A percentile compares a stretch with the other conserved stretches of the same genome.
Evolutionary conservation across 2,329 filamentous ascomycete species (phyloP).

Genomic region (Microcyclospora pomicola): DNA sequence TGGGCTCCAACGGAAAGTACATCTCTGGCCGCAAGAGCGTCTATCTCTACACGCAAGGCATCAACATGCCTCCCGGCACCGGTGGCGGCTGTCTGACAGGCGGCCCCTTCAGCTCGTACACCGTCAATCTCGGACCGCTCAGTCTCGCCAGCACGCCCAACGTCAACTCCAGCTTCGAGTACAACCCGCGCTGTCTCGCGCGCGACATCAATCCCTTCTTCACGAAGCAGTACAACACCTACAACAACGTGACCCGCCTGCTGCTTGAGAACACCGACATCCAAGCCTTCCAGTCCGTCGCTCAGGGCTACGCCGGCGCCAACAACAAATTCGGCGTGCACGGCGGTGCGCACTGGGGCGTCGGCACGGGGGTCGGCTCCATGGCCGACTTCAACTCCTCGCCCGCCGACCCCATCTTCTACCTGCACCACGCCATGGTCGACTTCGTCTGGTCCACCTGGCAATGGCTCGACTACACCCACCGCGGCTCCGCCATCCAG

Average conservation of each 20-base stretch:
- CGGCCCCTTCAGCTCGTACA: constrained; percentile 38
- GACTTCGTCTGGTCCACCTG: constrained; percentile 37
- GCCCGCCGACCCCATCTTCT: constrained; percentile 37
- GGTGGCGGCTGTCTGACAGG: constrained; percentile 42
- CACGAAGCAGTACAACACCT: constrained; percentile 10
- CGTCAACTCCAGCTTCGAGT: constrained; percentile 13
- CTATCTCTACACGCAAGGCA: constrained; percentile 12
- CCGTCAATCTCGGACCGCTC: constrained; percentile 21
- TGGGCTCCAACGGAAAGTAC: constrained; percentile 20
- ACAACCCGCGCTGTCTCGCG: constrained; percentile 14
- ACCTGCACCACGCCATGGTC: constrained; percentile 35
- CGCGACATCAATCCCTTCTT: constrained; percentile 15
- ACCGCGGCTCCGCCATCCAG: constrained; percentile 26
- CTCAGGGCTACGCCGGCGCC: constrained; percentile 18
- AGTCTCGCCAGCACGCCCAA: constrained; percentile 17
- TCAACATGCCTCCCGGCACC: constrained; percentile 34
- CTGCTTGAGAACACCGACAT: constrained; percentile 16
- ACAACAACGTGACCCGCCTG: constrained; percentile 11
- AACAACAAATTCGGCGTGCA: constrained; percentile 27
- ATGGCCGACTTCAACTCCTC: constrained; percentile 32
- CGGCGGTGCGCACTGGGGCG: constrained; percentile 32
- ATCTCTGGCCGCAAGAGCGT: constrained; percentile 14
- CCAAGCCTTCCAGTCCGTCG: constrained; percentile 15
- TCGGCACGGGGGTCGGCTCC: constrained; percentile 28
- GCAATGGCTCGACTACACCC: constrained; percentile 32